These are phyloP conservation scores for Handroanthus guayacan DNA, from an alignment of 257 asterid species.

Conservation along the genomic window DNA sequence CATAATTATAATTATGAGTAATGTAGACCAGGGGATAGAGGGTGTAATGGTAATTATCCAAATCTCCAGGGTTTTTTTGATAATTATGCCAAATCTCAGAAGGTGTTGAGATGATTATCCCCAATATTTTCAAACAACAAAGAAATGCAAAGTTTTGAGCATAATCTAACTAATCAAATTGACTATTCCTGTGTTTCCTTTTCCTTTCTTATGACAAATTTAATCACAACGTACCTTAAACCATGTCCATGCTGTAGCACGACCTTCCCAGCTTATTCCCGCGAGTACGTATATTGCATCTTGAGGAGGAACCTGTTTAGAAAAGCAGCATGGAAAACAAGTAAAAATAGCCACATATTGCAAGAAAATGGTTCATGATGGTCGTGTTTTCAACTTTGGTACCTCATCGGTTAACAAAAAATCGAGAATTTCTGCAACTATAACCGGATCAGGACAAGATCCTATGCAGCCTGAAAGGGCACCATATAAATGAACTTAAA, in stretches of 20 bases:
- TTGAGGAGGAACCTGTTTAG: conserved; percentile 39
- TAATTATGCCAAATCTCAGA: too few relatives aligned
- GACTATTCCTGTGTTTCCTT: too few relatives aligned
- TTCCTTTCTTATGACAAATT: neutral
- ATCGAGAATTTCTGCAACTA: conserved; percentile 41
- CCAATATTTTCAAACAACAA: too few relatives aligned
- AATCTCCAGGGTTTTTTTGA: too few relatives aligned
- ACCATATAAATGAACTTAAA: neutral
- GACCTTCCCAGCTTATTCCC: conserved; percentile 52
- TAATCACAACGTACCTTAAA: conserved; percentile 38
- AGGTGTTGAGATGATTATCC: too few relatives aligned
- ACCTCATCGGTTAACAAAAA: conserved; percentile 50
- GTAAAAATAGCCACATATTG: too few relatives aligned
- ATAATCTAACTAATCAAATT: too few relatives aligned
- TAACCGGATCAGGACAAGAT: conserved; percentile 44
- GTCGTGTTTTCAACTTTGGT: neutral
- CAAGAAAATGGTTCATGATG: neutral
- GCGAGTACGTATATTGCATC: conserved; percentile 29
- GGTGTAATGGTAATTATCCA: too few relatives aligned
- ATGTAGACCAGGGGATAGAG: too few relatives aligned
- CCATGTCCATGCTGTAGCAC: conserved; percentile 50
- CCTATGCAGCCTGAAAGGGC: conserved; percentile 46
- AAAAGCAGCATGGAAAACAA: neutral
- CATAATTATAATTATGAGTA: too few relatives aligned
- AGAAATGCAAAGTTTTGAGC: too few relatives aligned